Evolutionary conservation across 495 filamentous ascomycete genomes (phyloP).

Genomic region (Trichoderma erinaceum): DNA sequence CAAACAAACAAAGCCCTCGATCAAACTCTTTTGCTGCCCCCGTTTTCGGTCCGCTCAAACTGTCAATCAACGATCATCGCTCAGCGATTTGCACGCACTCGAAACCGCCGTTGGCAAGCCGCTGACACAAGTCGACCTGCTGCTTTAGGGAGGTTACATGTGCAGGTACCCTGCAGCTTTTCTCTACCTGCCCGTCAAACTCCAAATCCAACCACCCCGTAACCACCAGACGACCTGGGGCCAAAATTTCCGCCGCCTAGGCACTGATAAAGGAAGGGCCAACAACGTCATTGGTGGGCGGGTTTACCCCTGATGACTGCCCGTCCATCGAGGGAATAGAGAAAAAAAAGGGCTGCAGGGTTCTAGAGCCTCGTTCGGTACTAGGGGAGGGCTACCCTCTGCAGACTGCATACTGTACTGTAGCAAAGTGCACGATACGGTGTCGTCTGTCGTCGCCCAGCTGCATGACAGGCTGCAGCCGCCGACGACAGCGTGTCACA

Average conservation of each 20-base stretch:
- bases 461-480: too few species aligned
- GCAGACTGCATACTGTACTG: not conserved
- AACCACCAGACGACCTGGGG: not conserved
- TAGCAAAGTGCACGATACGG: not conserved
- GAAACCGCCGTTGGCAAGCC: constrained; percentile 6
- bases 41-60: constrained; percentile 1
- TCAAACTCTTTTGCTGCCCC: not conserved
- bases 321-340: not conserved
- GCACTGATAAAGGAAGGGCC: not conserved
- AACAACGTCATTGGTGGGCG: constrained; percentile 13
- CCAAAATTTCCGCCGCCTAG: not conserved
- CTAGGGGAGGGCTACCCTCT: not conserved
- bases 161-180: not conserved
- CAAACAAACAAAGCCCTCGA: too few species aligned
- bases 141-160: constrained; percentile 14
- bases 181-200: too few species aligned
- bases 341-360: constrained; percentile 2
- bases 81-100: not conserved
- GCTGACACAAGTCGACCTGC: not conserved
- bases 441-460: too few species aligned
- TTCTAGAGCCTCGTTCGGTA: not conserved
- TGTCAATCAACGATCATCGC: constrained; percentile 3
- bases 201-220: not conserved
- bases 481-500: not conserved
- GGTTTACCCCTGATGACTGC: constrained; percentile 7